Base-by-base conservation (phyloP, 192 early-diverging fungal genomes). In the Gamsiella multidivaricata region DNA sequence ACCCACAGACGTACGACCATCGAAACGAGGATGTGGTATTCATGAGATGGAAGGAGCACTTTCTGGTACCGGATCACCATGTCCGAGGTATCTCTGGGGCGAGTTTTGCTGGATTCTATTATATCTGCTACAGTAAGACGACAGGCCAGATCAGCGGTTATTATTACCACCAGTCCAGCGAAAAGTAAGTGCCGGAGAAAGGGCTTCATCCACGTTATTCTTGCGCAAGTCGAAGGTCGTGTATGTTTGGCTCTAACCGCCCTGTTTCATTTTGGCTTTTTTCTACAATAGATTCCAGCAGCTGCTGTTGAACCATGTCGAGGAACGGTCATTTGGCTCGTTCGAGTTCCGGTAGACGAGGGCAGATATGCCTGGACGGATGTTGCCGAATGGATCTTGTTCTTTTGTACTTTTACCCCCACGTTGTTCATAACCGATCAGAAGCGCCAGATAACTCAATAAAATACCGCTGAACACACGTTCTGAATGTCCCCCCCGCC, bases 1-100 rank as follows among this genome's bases (percentile, higher is more conserved):
- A 87, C 28, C 82, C 68, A 18, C 80, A 80, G 46, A 62, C 58
- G 28, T 86, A 84, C 58, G 81, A 86, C 64, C 81, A 84, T 17
- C 54, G 61, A 14, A 63, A 80, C 45, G 79, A 86, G 70, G 86
- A 83, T 69, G 87, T 81, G 41, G 82, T 96, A 10, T 96, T 93
- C 80, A 96, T 96, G 95, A 86, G 95, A 43, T 96, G 95, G 95
- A 96, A 96, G 81, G 95, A 96, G 60, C 91, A 93, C 70, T 96
- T 96, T 66, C 70, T 96, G 43, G 92, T 95, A 12, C 94, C 95
- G n/a, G 91, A 96, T 70, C 94, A 96, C 79, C 79, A 82, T 36
- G 87, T 95, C 17, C 86, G 84, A 54, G 81, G 74, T 17, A 93
- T 96, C 45, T 81, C 87, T 54, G 95, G 95, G 29, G 95, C 95